A percentile compares a stretch with the other conserved stretches of the same genome.
Evolutionary conservation across 345 rosid genomes (phyloP).

Genomic region (Cardamine chenopodiifolia): DNA sequence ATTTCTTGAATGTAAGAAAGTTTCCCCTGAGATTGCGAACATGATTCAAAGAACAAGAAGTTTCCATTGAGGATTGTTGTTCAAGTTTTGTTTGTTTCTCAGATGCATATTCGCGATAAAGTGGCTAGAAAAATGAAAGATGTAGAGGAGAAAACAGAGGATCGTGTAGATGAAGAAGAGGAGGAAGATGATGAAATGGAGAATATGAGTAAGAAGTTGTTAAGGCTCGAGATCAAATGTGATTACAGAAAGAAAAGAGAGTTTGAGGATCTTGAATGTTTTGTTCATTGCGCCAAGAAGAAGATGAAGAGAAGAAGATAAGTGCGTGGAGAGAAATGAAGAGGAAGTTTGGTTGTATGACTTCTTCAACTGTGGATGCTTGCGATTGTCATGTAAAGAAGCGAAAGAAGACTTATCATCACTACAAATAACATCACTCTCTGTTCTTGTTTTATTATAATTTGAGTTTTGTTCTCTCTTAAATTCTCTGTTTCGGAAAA

Average conservation of each 20-base stretch:
- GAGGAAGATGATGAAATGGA: constrained; percentile 49
- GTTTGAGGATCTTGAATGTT: constrained; percentile 28
- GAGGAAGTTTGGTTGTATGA: constrained; percentile 80
- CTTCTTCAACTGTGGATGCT: constrained; percentile 46
- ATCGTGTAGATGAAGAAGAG: constrained; percentile 1
- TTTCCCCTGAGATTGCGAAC: constrained; percentile 67
- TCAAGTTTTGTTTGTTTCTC: constrained; percentile 59
- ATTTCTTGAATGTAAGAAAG: constrained; percentile 60
- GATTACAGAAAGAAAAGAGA: constrained; percentile 35
- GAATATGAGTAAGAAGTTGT: constrained; percentile 67
- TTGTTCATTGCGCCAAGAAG: constrained; percentile 34
- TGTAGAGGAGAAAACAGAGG: constrained; percentile 32
- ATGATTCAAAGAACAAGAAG: constrained; percentile 66
- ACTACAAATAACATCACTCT: constrained; percentile 23
- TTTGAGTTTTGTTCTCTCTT: neutral
- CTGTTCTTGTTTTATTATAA: neutral
- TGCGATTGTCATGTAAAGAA: constrained; percentile 60
- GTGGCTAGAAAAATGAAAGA: constrained; percentile 39
- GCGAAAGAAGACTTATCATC: constrained; percentile 38
- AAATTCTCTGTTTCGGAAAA: neutral
- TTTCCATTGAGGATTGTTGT: constrained; percentile 66
- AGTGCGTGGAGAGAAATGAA: constrained; percentile 79
- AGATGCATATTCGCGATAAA: constrained; percentile 60
- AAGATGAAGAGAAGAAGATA: constrained; percentile 44
- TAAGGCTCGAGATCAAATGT: constrained; percentile 53